phyloP scores from a whole-genome alignment of 352 stramenopile genomes.

The Hyaloperonospora arabidopsidis region DNA sequence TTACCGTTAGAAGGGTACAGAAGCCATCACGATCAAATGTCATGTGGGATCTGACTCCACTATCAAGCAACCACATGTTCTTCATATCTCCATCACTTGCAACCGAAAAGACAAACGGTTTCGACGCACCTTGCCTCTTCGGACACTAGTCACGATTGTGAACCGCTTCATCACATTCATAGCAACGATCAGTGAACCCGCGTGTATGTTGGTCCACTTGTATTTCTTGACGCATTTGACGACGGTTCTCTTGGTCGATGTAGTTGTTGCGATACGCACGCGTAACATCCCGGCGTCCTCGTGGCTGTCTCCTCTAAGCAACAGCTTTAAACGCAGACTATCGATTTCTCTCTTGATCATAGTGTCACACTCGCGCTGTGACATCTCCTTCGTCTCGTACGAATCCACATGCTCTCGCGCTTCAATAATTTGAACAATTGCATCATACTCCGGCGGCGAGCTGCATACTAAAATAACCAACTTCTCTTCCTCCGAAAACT shows the following conservation, averaged over 20 bases:
- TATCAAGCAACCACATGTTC: constrained; percentile 5
- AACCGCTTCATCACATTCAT: background rate
- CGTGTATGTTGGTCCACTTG: background rate
- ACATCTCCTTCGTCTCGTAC: constrained; percentile 18
- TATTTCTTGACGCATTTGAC: background rate
- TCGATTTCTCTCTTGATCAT: constrained; percentile 10
- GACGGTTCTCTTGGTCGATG: background rate
- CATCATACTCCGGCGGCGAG: constrained; percentile 11
- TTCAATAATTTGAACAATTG: constrained; percentile 19
- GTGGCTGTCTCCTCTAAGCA: background rate
- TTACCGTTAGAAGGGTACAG: background rate
- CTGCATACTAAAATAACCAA: constrained; percentile 11
- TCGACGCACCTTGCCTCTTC: background rate
- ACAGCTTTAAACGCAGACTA: constrained; percentile 6
- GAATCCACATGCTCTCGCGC: constrained; percentile 3
- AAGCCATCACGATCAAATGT: background rate
- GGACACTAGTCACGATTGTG: background rate
- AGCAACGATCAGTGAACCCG: background rate
- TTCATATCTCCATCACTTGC: background rate
- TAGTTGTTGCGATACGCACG: background rate
- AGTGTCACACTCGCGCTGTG: constrained; percentile 10
- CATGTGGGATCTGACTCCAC: constrained; percentile 4
- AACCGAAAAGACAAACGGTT: background rate
- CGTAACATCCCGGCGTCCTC: background rate
- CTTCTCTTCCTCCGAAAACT: background rate